Evolutionary conservation across 108 stramenopile species (phyloP).

Genomic region (Cyclotella cryptica): DNA sequence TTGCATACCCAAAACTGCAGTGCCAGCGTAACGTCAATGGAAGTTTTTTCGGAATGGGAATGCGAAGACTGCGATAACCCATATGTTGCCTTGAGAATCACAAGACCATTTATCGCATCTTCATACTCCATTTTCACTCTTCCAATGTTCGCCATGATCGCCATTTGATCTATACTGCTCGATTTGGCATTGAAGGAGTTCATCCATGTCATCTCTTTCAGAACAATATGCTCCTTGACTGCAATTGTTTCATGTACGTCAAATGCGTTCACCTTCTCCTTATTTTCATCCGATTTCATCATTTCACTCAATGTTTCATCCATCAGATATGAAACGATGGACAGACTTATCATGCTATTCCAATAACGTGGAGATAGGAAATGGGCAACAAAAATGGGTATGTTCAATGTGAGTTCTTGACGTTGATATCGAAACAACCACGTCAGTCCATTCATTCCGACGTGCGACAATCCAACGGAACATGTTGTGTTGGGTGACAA

Average conservation of each 20-base stretch:
- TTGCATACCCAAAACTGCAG: slow-evolving; percentile 78
- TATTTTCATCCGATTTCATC: neutral
- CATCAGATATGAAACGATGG: slow-evolving; percentile 23
- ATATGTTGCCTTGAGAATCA: slow-evolving; percentile 63
- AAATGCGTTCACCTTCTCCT: neutral
- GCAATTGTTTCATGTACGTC: slow-evolving; percentile 6
- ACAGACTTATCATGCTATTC: slow-evolving; percentile 16
- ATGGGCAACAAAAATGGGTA: slow-evolving; percentile 39
- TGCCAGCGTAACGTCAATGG: slow-evolving; percentile 67
- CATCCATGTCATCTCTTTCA: slow-evolving; percentile 22
- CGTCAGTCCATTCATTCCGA: slow-evolving; percentile 27
- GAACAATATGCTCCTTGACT: neutral
- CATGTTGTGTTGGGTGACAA: slow-evolving; percentile 12
- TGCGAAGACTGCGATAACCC: slow-evolving; percentile 6
- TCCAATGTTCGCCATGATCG: slow-evolving; percentile 66
- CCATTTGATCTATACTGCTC: slow-evolving; percentile 62
- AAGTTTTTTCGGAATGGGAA: slow-evolving; percentile 12
- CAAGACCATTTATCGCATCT: slow-evolving; percentile 64
- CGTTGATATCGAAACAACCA: slow-evolving; percentile 41
- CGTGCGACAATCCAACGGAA: slow-evolving; percentile 37
- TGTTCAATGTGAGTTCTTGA: slow-evolving; percentile 24
- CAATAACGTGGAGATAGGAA: slow-evolving; percentile 27
- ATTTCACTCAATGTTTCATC: slow-evolving; percentile 61
- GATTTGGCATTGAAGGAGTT: slow-evolving; percentile 39
- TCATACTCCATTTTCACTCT: slow-evolving; percentile 55